A percentile compares a stretch with the other conserved stretches of the same genome.
Conservation (phyloP, 2,329 filamentous ascomycete species). For the Ceratocystis papillata region DNA sequence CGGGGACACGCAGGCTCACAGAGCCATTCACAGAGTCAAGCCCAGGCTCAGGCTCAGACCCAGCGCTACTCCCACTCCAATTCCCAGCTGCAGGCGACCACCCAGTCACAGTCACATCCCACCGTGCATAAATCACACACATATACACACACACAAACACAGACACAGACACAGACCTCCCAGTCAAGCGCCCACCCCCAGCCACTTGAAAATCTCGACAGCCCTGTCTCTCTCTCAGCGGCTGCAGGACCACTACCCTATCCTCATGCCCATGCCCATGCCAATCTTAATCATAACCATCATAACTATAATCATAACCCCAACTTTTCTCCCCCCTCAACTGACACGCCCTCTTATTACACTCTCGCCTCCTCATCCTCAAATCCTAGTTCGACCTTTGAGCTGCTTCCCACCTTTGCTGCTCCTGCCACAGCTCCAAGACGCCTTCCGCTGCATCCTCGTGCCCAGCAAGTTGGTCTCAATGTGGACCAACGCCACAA, state of each 20-base stretch:
- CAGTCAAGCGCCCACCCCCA: constrained; percentile 7
- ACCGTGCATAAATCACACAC: constrained; percentile 11
- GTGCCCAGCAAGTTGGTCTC: constrained; percentile 14
- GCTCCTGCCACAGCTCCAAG: not conserved
- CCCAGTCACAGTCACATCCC: constrained; percentile 8
- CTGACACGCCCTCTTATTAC: not conserved
- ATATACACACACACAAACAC: no score
- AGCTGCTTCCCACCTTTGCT: not conserved
- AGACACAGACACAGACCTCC: not conserved
- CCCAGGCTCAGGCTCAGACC: not conserved
- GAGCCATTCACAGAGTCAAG: not conserved
- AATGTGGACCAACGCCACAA: constrained; percentile 17
- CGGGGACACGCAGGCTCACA: not conserved
- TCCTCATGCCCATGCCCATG: not conserved
- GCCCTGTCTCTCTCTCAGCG: not conserved
- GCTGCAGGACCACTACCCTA: not conserved
- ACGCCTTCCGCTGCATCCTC: constrained; percentile 17
- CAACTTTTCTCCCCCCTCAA: not conserved
- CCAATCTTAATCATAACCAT: not conserved
- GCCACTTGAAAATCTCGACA: constrained; percentile 14
- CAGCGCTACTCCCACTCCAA: constrained; percentile 9
- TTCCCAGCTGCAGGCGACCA: not conserved
- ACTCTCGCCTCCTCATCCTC: not conserved
- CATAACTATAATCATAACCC: not conserved
- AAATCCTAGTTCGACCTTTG: not conserved